These are phyloP conservation scores for Cladosporium sp. DNA, from an alignment of 2,329 filamentous ascomycete genomes.

Conservation along the genomic window DNA sequence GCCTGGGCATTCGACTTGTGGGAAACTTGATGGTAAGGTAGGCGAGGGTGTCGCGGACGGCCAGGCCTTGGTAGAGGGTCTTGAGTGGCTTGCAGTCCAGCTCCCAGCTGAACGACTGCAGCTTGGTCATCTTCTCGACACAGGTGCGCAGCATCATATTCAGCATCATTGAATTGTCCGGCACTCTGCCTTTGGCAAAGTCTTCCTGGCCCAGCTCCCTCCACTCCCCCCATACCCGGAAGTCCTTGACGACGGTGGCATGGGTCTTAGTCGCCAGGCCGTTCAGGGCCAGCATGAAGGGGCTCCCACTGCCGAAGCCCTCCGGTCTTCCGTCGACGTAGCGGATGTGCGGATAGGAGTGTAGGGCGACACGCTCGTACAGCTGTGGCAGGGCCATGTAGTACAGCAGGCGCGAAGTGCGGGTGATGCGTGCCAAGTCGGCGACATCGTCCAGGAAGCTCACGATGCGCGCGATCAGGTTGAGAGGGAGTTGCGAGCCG, in stretches of 20 bases:
- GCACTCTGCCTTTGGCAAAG: constrained; percentile 60
- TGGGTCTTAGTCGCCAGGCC: constrained; percentile 61
- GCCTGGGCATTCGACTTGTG: constrained; percentile 57
- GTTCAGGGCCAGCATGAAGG: constrained; percentile 65
- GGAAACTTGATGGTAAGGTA: constrained; percentile 60
- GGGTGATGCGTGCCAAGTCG: constrained; percentile 61
- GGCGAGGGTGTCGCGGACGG: constrained; percentile 51
- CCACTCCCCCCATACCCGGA: constrained; percentile 59
- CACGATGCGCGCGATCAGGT: constrained; percentile 60
- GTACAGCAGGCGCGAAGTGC: constrained; percentile 63
- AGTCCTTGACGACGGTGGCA: constrained; percentile 54
- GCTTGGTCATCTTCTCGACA: constrained; percentile 59
- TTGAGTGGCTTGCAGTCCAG: constrained; percentile 62
- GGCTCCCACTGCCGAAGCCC: constrained; percentile 63
- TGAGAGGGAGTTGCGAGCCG: constrained; percentile 52
- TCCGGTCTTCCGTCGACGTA: constrained; percentile 60
- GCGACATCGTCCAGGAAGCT: constrained; percentile 59
- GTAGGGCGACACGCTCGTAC: constrained; percentile 59
- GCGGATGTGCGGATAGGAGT: constrained; percentile 60
- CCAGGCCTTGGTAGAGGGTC: constrained; percentile 60
- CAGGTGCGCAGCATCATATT: constrained; percentile 62
- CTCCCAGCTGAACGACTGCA: constrained; percentile 62
- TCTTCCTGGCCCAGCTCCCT: constrained; percentile 60
- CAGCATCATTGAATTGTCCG: constrained; percentile 66
- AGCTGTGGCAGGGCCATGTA: constrained; percentile 66